phyloP scores from a whole-genome alignment of 140 eudicot species.

The Erigeron philadelphicus region DNA sequence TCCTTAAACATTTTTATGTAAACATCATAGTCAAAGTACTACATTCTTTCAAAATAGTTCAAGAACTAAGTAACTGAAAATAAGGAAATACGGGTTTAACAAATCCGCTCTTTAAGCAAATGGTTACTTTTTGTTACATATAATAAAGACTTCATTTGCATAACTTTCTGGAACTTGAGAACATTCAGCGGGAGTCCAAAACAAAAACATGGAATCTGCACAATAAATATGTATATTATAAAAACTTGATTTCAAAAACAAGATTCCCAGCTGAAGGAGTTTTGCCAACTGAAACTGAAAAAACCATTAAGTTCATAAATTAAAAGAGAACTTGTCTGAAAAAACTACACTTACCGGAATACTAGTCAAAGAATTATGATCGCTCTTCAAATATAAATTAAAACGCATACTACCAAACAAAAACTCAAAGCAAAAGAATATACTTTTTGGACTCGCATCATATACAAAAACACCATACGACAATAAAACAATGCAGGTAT shows the following conservation, averaged over 20 bases:
- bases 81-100: constrained; percentile 50
- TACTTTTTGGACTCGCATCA: no score
- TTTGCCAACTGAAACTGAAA: constrained; percentile 29
- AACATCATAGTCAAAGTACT: constrained; percentile 32
- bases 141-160: constrained; percentile 73
- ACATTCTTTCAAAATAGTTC: constrained; percentile 55
- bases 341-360: constrained; percentile 16
- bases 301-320: constrained; percentile 20
- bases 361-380: background rate
- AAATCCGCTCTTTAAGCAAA: constrained; percentile 57
- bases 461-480: no score
- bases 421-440: no score
- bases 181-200: constrained; percentile 86
- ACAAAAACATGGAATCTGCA: constrained; percentile 94
- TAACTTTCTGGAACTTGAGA: constrained; percentile 72
- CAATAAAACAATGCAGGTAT: no score
- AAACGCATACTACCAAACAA: no score
- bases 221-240: constrained; percentile 53
- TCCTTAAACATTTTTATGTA: constrained; percentile 33
- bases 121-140: constrained; percentile 56
- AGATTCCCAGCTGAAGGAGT: constrained; percentile 32
- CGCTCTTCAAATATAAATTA: constrained; percentile 11
- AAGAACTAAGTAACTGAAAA: constrained; percentile 35
- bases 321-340: constrained; percentile 17
- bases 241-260: constrained; percentile 44